These are phyloP conservation scores for Mortierella sp. DNA, from an alignment of 371 early-diverging fungal genomes.

Conservation along the genomic window DNA sequence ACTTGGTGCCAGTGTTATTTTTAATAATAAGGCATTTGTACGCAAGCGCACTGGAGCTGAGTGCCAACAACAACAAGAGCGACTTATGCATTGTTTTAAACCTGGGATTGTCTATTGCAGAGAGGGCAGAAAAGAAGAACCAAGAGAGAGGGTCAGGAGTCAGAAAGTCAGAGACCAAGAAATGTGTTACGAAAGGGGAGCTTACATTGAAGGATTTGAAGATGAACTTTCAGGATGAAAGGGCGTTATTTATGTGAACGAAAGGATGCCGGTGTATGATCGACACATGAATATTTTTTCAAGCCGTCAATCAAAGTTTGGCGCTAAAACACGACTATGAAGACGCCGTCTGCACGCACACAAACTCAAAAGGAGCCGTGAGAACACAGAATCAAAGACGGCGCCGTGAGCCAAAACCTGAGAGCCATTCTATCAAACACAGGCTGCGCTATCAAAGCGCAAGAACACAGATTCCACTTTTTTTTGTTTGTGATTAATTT, in stretches of 20 bases:
- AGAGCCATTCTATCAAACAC: too few relatives aligned
- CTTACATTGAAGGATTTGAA: not conserved
- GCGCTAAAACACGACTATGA: too few relatives aligned
- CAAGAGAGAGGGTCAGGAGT: not conserved
- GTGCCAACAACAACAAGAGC: conserved; percentile 7
- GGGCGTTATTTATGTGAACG: not conserved
- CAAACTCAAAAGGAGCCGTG: too few relatives aligned
- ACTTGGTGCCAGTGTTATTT: not conserved
- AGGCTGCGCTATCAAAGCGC: too few relatives aligned
- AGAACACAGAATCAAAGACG: too few relatives aligned
- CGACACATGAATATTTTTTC: too few relatives aligned
- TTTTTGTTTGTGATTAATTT: too few relatives aligned
- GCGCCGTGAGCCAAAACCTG: too few relatives aligned
- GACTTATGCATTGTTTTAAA: conserved; percentile 11
- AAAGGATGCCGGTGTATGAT: not conserved
- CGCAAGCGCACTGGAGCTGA: conserved; percentile 2
- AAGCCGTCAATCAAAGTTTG: not conserved
- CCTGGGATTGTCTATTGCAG: not conserved
- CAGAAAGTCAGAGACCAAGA: conserved; percentile 5
- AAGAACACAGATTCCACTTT: too few relatives aligned
- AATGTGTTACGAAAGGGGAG: not conserved
- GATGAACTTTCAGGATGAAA: conserved; percentile 5
- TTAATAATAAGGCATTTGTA: not conserved
- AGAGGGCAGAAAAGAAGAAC: conserved; percentile 8
- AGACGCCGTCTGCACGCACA: too few relatives aligned